Percentiles rank a stretch among this genome's conserved stretches.
These are phyloP conservation scores for Musa troglodytarum DNA, from an alignment of 176 grass and related monocot genomes.

Conservation along the genomic window DNA sequence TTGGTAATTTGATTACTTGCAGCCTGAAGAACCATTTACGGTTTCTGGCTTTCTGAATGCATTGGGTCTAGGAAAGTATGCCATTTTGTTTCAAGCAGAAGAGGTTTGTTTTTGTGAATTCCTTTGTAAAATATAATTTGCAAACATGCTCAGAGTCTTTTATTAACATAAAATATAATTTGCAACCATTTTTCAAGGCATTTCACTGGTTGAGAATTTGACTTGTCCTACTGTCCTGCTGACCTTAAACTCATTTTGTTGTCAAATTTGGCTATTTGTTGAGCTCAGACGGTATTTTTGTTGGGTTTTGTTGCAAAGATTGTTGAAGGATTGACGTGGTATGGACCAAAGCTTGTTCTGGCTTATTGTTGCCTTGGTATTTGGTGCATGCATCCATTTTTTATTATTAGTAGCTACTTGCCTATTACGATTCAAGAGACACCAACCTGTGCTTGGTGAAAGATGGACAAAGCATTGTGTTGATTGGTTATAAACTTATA, in stretches of 20 bases:
- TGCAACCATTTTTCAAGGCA: neutral
- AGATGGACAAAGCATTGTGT: too few relatives aligned
- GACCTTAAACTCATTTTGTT: neutral
- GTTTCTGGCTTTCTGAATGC: slow-evolving; percentile 56
- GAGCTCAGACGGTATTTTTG: neutral
- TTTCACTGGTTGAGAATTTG: neutral
- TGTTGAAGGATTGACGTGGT: neutral
- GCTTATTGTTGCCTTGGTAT: neutral
- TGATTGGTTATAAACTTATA: too few relatives aligned
- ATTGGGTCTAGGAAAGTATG: slow-evolving; percentile 70
- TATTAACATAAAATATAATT: neutral
- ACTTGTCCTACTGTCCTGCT: neutral
- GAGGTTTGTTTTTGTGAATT: slow-evolving; percentile 38
- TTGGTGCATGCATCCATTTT: neutral
- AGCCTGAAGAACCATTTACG: slow-evolving; percentile 39
- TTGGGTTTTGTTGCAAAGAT: neutral
- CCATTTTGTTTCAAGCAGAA: slow-evolving; percentile 67
- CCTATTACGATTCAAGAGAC: too few relatives aligned
- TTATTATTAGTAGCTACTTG: too few relatives aligned
- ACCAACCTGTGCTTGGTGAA: too few relatives aligned
- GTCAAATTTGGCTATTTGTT: neutral
- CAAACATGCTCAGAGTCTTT: neutral
- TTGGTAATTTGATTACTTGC: slow-evolving; percentile 6
- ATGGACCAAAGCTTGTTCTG: neutral
- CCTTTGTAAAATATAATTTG: neutral